phyloP scores from a whole-genome alignment of 2,329 filamentous ascomycete species.

The Thelonectria discophora region DNA sequence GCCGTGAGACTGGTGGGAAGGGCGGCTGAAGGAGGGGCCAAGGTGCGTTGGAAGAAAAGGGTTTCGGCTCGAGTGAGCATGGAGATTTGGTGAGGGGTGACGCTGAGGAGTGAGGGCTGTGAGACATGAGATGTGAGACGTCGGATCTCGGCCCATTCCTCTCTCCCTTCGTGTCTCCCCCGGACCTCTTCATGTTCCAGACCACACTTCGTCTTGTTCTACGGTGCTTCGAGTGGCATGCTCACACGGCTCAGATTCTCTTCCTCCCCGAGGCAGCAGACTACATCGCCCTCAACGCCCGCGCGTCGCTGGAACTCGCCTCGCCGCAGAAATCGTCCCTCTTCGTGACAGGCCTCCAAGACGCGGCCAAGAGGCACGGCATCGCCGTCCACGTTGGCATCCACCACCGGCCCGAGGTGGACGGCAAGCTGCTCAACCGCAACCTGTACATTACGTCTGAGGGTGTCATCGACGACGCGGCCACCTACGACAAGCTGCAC shows the following conservation, averaged over 20 bases:
- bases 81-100: neutral
- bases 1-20: conserved; percentile 77
- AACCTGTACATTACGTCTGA: conserved; percentile 60
- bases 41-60: conserved; percentile 58
- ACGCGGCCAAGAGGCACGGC: conserved; percentile 68
- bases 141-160: conserved; percentile 20
- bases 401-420: conserved; percentile 68
- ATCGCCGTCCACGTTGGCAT: conserved; percentile 87
- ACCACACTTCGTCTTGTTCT: conserved; percentile 17
- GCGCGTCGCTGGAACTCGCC: conserved; percentile 76
- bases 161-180: neutral
- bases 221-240: too few relatives aligned
- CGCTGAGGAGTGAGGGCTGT: neutral
- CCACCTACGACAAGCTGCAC: conserved; percentile 85
- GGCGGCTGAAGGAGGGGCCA: conserved; percentile 79
- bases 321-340: conserved; percentile 70
- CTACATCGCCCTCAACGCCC: conserved; percentile 78
- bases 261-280: conserved; percentile 94
- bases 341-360: conserved; percentile 80
- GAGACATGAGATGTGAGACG: conserved; percentile 35
- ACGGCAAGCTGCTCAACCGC: conserved; percentile 58
- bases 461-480: conserved; percentile 53
- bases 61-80: too few relatives aligned
- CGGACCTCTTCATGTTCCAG: conserved; percentile 9
- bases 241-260: too few relatives aligned